phyloP scores from a whole-genome alignment of 2,329 filamentous ascomycete genomes.

The Colletotrichum orbiculare region DNA sequence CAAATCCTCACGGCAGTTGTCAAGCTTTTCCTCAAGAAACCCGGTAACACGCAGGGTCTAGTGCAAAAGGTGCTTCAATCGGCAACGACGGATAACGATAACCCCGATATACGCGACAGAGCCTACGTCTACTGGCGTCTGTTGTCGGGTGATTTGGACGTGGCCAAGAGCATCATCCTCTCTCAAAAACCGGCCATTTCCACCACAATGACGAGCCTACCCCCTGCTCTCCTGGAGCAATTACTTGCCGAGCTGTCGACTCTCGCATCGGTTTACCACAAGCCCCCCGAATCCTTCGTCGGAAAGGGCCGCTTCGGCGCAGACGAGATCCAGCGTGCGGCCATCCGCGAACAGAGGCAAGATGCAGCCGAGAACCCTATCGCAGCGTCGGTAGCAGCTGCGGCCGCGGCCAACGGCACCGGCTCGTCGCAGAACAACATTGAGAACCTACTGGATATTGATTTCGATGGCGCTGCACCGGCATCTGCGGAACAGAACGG shows the following conservation, averaged over 20 bases:
- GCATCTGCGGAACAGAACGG: constrained; percentile 78
- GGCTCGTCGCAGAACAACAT: constrained; percentile 76
- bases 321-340: constrained; percentile 92
- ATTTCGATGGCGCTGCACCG: constrained; percentile 92
- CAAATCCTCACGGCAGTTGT: constrained; percentile 98
- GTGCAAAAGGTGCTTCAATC: constrained; percentile 95
- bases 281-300: constrained; percentile 97
- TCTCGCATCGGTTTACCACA: constrained; percentile 97
- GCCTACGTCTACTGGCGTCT: constrained; percentile 99
- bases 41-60: constrained; percentile 87
- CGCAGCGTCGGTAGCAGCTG: constrained; percentile 82
- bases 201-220: constrained; percentile 91
- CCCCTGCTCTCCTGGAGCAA: constrained; percentile 84
- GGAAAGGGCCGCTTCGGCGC: constrained; percentile 94
- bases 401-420: constrained; percentile 67
- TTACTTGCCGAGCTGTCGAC: constrained; percentile 94
- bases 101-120: constrained; percentile 95
- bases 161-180: constrained; percentile 90
- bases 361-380: constrained; percentile 95
- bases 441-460: constrained; percentile 95
- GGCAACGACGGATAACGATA: constrained; percentile 95
- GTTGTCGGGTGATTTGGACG: constrained; percentile 88
- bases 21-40: constrained; percentile 97
- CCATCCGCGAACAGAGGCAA: constrained; percentile 95
- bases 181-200: constrained; percentile 95